Base-by-base conservation (phyloP, 1,284 basidiomycete species). In the Moesziomyces parantarcticus region DNA sequence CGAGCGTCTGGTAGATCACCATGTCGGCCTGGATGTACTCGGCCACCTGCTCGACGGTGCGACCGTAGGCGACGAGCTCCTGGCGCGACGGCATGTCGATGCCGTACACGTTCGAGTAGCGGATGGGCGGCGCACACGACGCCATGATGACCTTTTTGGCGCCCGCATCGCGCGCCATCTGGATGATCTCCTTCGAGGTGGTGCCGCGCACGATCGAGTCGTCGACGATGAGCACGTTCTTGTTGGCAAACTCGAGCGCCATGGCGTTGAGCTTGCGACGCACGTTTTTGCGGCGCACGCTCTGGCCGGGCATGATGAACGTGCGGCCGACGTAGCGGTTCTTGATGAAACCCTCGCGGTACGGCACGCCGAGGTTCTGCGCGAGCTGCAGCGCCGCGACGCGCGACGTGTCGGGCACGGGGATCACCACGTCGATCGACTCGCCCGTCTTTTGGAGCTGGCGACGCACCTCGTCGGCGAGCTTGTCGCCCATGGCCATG, bases 151-250 rank as follows among this genome's bases (percentile, higher is more conserved):
- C 94, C 78, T 92, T 93, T 85, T 92, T 94, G n/a, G 97, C 96
- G 18, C 97, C 97, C 8, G 97, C 97, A 80, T 99, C 97, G 83
- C 95, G 94, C 32, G 97, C 97, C 96, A 99, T 99, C 85, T 98
- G 95, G 45, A 99, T 90, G 76, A 99, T 99, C 85, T 99, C 97
- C 84, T 94, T 97, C 16, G 95, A 98, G 0, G 97, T 99, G 1
- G 97, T 99, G 14, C 97, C 97, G 46, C 97, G 90, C 11, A 99
- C 97, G 77, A 99, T 99, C 0, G 96, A 98, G 86, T 99, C 94
- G 86, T 99, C 97, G 26, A 99, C 97, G 50, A 99, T 88, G 48
- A 99, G 88, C 8, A 99, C 94, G 75, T 91, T 92, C 87, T 97
- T 98, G 79, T 88, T 89, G 16, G 88, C 88, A 83, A 99, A 99